Percentiles rank a stretch among this genome's conserved stretches.
phyloP scores from a whole-genome alignment of 768 basidiomycete species.

The Kwoniella dejecticola region DNA sequence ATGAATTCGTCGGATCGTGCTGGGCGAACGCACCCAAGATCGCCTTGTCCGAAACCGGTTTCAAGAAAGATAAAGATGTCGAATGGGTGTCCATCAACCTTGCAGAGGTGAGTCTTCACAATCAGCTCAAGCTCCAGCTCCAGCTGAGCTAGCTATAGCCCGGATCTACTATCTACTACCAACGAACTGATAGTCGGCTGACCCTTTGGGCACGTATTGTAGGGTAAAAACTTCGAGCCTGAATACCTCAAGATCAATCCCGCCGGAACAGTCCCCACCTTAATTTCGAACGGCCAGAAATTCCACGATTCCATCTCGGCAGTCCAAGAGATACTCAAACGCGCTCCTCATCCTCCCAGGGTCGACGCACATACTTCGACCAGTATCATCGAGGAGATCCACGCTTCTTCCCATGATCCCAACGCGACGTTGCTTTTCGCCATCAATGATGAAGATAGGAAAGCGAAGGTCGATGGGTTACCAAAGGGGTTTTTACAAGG shows the following conservation, averaged over 20 bases:
- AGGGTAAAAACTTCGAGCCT: slow-evolving; percentile 50
- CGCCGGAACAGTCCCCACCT: slow-evolving; percentile 44
- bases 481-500: slow-evolving; percentile 43
- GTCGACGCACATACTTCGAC: slow-evolving; percentile 42
- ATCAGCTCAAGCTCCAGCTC: not conserved
- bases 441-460: slow-evolving; percentile 36
- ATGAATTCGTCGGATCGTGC: slow-evolving; percentile 45
- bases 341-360: slow-evolving; percentile 45
- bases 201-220: too few relatives aligned
- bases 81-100: slow-evolving; percentile 43
- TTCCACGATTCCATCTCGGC: slow-evolving; percentile 36
- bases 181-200: too few relatives aligned
- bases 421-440: slow-evolving; percentile 42
- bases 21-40: slow-evolving; percentile 51
- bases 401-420: slow-evolving; percentile 45
- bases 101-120: slow-evolving; percentile 37
- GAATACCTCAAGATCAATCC: slow-evolving; percentile 49
- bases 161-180: too few relatives aligned
- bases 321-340: slow-evolving; percentile 24
- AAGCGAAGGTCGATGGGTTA: slow-evolving; percentile 37
- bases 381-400: slow-evolving; percentile 47
- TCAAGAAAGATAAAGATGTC: slow-evolving; percentile 34
- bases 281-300: slow-evolving; percentile 39
- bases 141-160: too few relatives aligned
- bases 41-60: slow-evolving; percentile 38